Evolutionary conservation across 164 flowering plant genomes (phyloP).

Genomic region (Houttuynia cordata): DNA sequence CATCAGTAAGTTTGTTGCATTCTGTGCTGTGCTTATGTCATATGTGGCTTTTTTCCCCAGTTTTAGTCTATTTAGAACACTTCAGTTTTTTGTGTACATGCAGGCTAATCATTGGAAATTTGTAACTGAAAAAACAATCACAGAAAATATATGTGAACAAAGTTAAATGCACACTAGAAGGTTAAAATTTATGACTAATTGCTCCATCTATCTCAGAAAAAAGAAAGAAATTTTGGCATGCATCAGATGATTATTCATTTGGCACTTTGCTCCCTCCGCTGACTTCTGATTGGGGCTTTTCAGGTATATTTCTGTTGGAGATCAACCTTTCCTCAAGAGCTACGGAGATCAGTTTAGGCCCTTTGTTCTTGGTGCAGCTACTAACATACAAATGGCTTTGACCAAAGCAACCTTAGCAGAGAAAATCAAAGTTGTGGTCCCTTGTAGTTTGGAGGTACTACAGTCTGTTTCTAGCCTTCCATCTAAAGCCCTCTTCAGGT

Average conservation of each 20-base stretch:
- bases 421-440: slow-evolving; percentile 69
- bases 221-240: not conserved
- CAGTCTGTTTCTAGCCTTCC: slow-evolving; percentile 47
- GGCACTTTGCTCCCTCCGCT: not conserved
- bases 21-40: too few relatives aligned
- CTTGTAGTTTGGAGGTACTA: slow-evolving; percentile 61
- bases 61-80: too few relatives aligned
- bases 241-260: not conserved
- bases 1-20: too few relatives aligned
- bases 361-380: slow-evolving; percentile 64
- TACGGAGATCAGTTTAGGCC: slow-evolving; percentile 57
- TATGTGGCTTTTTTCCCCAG: too few relatives aligned
- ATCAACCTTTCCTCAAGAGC: slow-evolving; percentile 68
- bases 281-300: not conserved
- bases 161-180: too few relatives aligned
- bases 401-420: slow-evolving; percentile 39
- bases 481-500: slow-evolving; percentile 62
- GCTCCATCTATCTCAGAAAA: not conserved
- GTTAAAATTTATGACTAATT: not conserved
- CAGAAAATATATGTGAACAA: too few relatives aligned
- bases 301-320: slow-evolving; percentile 86
- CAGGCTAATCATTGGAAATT: too few relatives aligned
- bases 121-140: too few relatives aligned
- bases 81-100: too few relatives aligned
- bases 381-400: slow-evolving; percentile 63